Evolutionary conservation across 2,329 filamentous ascomycete species (phyloP), one percentile per base, ranked within the genome.

Genomic region (Truncatella angustata): DNA sequence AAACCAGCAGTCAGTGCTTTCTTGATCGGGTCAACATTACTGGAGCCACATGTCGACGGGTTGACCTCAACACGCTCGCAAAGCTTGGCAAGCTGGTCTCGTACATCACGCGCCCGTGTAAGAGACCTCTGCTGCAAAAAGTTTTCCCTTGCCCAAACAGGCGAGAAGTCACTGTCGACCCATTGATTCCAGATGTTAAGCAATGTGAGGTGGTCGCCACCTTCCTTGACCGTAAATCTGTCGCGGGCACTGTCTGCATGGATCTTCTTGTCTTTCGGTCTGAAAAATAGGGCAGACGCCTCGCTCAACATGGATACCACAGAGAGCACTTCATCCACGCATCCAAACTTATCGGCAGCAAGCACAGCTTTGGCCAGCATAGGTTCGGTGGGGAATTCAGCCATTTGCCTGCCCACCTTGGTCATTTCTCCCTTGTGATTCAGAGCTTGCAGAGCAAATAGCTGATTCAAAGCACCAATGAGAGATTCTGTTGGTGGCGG

Each of bases 141-240:
- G 68, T 97, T 97, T 72, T 97, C 93, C 45, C 87, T 86, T 1
- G 90, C 78, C 92, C 92, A 99, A 42, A 95, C 84, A 49, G 84
- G 86, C 47, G 84, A 90, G 71, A 91, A 99, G 70, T 96, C 93
- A 45, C 84, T 87, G 66, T 97, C 93, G 1, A 92, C 90, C 88
- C 91, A 99, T 68, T 96, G 90, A 62, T 94, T 93, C 85, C 87
- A 99, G 61, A 99, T 87, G 64, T 96, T 96, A 44, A 97, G 82
- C 1, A 96, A 81, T 0, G 90, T 91, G 4, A 94, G 68, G 62
- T 96, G 90, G 66, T 99, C 94, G 37, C 94, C 94, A 32, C 92
- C 92, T 55, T 95, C 91, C 61, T 91, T 90, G 66, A 93, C 78
- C 0, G 91, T 96, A 71, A 97, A 97, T 2, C 93, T 84, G 32